These are phyloP conservation scores for Pythium oligandrum DNA, from an alignment of 352 stramenopile species.

Conservation along the genomic window DNA sequence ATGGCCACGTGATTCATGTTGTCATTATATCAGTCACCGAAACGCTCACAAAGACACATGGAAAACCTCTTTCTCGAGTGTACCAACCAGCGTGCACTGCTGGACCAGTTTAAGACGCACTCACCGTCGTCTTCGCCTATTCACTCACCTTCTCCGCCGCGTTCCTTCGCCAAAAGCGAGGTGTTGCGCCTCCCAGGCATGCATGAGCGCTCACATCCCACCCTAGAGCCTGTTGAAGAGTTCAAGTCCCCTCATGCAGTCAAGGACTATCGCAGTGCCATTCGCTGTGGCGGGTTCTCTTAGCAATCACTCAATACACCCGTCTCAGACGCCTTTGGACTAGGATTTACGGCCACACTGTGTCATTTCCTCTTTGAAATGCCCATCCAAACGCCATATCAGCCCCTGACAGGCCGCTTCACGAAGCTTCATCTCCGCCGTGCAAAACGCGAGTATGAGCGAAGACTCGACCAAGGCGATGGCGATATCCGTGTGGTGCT, in stretches of 20 bases:
- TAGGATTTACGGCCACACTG: no score
- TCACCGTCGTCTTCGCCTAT: slow-evolving; percentile 8
- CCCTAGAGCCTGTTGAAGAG: no score
- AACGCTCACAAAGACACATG: slow-evolving; percentile 17
- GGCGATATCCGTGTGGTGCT: no score
- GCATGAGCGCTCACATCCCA: no score
- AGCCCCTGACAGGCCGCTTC: no score
- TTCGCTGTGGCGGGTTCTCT: slow-evolving; percentile 18
- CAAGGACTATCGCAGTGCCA: slow-evolving; percentile 16
- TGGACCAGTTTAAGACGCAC: slow-evolving; percentile 53
- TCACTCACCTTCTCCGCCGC: neutral
- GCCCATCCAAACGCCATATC: no score
- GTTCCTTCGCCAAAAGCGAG: neutral
- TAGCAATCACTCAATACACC: no score
- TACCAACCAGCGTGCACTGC: slow-evolving; percentile 35
- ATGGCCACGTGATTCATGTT: neutral
- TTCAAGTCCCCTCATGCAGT: slow-evolving; percentile 7
- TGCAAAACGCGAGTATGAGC: no score
- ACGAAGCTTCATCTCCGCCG: no score
- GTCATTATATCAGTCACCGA: slow-evolving; percentile 5
- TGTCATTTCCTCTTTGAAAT: no score
- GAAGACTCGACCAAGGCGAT: no score
- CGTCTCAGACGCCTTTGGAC: no score
- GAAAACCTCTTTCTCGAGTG: slow-evolving; percentile 48
- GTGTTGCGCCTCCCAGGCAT: slow-evolving; percentile 5